Conservation (phyloP, 169 alveolate species). For the Hepatocystis sp. region DNA sequence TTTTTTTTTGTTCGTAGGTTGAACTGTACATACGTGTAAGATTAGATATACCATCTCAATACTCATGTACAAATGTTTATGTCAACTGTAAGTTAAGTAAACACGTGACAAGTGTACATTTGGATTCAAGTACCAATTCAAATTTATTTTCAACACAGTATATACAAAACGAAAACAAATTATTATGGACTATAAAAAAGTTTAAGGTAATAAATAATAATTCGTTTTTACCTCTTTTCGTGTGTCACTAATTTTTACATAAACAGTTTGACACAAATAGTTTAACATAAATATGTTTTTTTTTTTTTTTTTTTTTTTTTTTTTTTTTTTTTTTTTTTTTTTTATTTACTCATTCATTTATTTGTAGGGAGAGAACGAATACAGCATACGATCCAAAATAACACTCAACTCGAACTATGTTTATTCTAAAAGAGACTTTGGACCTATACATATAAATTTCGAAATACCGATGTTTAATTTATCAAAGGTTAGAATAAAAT, state of each 20-base stretch:
- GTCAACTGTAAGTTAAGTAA: constrained; percentile 43
- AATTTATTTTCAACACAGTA: constrained; percentile 82
- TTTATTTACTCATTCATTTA: constrained; percentile 6
- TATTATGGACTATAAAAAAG: constrained; percentile 94
- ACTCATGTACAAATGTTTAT: constrained; percentile 65
- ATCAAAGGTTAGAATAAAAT: constrained; percentile 92
- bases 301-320: constrained; percentile 71
- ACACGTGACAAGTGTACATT: constrained; percentile 45
- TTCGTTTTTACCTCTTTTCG: not conserved
- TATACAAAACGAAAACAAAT: constrained; percentile 85
- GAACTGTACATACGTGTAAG: constrained; percentile 34
- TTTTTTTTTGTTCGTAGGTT: not conserved
- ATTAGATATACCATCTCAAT: constrained; percentile 29
- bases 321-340: constrained; percentile 1
- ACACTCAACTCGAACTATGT: constrained; percentile 79
- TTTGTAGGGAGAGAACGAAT: constrained; percentile 55
- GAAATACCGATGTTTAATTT: constrained; percentile 97
- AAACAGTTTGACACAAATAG: too few species aligned
- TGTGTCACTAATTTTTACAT: too few species aligned
- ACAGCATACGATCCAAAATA: constrained; percentile 76
- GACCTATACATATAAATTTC: constrained; percentile 93
- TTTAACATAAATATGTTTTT: too few species aligned
- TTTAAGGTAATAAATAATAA: constrained; percentile 89
- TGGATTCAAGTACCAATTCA: constrained; percentile 14
- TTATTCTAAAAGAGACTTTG: constrained; percentile 89